Percentiles rank a stretch among this genome's conserved stretches.
Evolutionary conservation across 768 basidiomycete species (phyloP).

Genomic region (Boletus tylopilopsis): DNA sequence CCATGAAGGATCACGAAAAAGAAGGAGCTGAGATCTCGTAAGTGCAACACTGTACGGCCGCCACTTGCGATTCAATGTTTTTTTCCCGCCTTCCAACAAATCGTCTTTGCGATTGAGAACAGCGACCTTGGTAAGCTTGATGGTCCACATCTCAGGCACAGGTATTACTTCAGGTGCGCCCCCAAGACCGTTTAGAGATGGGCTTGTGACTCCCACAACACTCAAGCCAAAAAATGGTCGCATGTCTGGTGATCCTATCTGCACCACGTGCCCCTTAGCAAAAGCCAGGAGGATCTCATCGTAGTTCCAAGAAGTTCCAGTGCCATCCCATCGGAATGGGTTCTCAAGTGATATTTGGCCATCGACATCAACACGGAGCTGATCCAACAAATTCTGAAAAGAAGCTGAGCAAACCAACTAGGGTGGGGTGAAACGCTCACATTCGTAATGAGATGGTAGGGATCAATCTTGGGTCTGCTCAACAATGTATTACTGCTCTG

Average conservation of each 20-base stretch:
- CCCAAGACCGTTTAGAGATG: constrained; percentile 28
- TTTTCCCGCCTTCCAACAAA: constrained; percentile 69
- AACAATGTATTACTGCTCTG: constrained; percentile 38
- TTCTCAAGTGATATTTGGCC: constrained; percentile 52
- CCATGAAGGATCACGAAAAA: constrained; percentile 76
- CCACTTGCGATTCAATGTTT: constrained; percentile 81
- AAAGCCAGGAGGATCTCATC: constrained; percentile 63
- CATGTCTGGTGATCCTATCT: constrained; percentile 45
- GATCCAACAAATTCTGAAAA: constrained; percentile 58
- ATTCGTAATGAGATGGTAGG: constrained; percentile 85
- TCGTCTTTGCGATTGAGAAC: constrained; percentile 82
- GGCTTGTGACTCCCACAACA: constrained; percentile 33
- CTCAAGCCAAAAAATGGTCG: constrained; percentile 44
- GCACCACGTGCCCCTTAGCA: constrained; percentile 52
- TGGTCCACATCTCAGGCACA: constrained; percentile 35
- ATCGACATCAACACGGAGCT: constrained; percentile 66
- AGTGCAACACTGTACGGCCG: constrained; percentile 78
- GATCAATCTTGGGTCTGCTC: constrained; percentile 74
- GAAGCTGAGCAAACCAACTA: constrained; percentile 4
- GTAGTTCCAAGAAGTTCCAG: constrained; percentile 62
- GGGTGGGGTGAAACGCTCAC: constrained; percentile 38
- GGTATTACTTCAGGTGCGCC: constrained; percentile 23
- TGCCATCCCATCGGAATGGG: constrained; percentile 68
- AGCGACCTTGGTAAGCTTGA: constrained; percentile 81
- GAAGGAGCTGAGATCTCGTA: constrained; percentile 85